These are phyloP conservation scores for Xylaria sp. DNA, from an alignment of 2,329 filamentous ascomycete species.

Conservation along the genomic window DNA sequence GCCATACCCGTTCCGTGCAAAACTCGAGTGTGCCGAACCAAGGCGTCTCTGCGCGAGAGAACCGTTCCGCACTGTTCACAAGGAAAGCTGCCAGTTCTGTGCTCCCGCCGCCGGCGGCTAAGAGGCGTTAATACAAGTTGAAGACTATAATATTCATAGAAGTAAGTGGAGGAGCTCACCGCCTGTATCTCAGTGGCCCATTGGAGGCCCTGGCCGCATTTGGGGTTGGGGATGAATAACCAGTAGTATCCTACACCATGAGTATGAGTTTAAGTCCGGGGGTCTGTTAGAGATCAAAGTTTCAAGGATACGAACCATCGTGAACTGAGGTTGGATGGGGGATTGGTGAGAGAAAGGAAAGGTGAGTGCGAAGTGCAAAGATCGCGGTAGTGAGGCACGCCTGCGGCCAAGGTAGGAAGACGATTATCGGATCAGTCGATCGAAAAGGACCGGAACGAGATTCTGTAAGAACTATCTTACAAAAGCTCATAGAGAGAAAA, in stretches of 20 bases:
- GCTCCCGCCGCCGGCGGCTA: not conserved
- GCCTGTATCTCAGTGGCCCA: not conserved
- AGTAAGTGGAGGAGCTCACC: not conserved
- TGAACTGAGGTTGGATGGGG: not conserved
- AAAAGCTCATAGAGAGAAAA: not conserved
- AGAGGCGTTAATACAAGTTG: not conserved
- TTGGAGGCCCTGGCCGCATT: not conserved
- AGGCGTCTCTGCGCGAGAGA: not conserved
- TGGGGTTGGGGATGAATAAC: no score
- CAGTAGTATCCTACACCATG: not conserved
- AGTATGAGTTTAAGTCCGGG: not conserved
- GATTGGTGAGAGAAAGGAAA: not conserved
- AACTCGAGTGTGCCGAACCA: not conserved
- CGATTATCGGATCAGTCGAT: not conserved
- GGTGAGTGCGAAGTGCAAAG: not conserved
- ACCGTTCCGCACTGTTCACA: conserved; percentile 1
- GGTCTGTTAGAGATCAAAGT: no score
- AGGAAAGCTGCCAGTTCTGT: not conserved
- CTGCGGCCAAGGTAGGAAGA: not conserved
- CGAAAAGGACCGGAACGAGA: not conserved
- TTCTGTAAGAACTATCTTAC: not conserved
- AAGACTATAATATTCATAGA: not conserved
- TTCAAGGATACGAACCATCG: not conserved
- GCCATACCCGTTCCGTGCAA: not conserved
- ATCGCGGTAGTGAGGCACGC: not conserved